Evolutionary conservation across 208 protist genomes (phyloP).

Genomic region (Wallacemonas sp.): DNA sequence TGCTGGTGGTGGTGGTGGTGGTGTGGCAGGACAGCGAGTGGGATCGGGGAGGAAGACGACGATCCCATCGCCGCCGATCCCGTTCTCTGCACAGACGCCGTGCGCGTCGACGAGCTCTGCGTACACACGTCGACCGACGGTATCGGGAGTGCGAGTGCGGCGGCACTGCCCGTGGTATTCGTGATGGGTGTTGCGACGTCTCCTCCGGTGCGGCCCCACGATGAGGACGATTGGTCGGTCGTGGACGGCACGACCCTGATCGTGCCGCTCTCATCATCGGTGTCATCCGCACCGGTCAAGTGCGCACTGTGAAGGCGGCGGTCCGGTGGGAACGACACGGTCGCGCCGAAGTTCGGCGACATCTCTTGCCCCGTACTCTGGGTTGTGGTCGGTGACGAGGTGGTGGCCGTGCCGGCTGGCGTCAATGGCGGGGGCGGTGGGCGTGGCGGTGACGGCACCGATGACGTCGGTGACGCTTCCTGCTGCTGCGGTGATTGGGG

Average conservation of each 20-base stretch:
- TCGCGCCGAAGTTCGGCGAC: too few species aligned
- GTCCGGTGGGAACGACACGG: too few species aligned
- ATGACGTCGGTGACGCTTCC: neutral
- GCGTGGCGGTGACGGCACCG: neutral
- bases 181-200: neutral
- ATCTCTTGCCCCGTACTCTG: too few species aligned
- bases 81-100: neutral
- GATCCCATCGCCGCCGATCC: neutral
- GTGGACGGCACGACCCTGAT: conserved; percentile 2
- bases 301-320: too few species aligned
- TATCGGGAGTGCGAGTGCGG: neutral
- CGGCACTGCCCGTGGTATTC: neutral
- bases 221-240: neutral
- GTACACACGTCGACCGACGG: neutral
- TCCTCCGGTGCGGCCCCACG: neutral
- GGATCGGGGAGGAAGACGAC: neutral
- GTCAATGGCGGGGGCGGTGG: too few species aligned
- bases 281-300: neutral
- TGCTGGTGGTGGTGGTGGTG: too few species aligned
- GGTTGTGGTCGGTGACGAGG: too few species aligned
- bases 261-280: conserved; percentile 8
- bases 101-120: neutral
- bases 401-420: too few species aligned
- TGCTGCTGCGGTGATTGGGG: too few species aligned
- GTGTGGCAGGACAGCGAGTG: neutral